Evolutionary conservation across 805 yeast species (phyloP).

Genomic region (Candida ascalaphidarum): DNA sequence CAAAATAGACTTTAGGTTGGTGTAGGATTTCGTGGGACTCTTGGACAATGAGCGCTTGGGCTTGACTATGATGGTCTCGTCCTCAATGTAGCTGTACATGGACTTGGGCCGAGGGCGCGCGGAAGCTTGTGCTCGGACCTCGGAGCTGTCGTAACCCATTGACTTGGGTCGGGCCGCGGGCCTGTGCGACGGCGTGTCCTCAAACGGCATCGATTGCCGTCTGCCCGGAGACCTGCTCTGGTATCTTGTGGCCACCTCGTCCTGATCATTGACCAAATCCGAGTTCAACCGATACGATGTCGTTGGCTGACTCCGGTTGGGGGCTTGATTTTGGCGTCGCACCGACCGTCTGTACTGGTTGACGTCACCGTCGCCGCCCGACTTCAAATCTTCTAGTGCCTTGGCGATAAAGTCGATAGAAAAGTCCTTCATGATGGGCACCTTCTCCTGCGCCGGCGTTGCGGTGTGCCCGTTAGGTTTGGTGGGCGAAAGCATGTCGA

Average conservation of each 20-base stretch:
- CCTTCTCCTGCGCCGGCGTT: slow-evolving; percentile 5
- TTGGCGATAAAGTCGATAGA: slow-evolving; percentile 38
- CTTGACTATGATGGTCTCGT: slow-evolving; percentile 2
- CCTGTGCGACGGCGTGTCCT: too few species aligned
- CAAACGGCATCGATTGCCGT: background rate
- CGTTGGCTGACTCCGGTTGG: slow-evolving; percentile 2
- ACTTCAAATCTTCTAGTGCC: slow-evolving; percentile 35
- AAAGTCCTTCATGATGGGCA: slow-evolving; percentile 34
- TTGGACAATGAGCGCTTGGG: slow-evolving; percentile 18
- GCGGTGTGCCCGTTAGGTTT: slow-evolving; percentile 2
- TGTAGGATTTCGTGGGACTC: slow-evolving; percentile 25
- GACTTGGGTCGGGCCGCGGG: too few species aligned
- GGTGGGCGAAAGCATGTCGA: slow-evolving; percentile 11
- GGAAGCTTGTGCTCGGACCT: too few species aligned
- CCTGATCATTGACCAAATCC: slow-evolving; percentile 25
- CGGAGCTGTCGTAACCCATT: too few species aligned
- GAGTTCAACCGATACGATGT: slow-evolving; percentile 12
- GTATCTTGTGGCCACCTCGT: slow-evolving; percentile 29
- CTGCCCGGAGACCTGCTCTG: slow-evolving; percentile 11
- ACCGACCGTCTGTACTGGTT: slow-evolving; percentile 31
- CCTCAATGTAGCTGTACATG: slow-evolving; percentile 2
- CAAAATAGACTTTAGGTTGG: slow-evolving; percentile 21
- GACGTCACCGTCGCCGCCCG: slow-evolving; percentile 37
- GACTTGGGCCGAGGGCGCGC: slow-evolving; percentile 4
- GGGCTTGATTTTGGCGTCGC: slow-evolving; percentile 9